Percentiles rank a stretch among this genome's conserved stretches.
These are phyloP conservation scores for Termitomyces sp. DNA, from an alignment of 768 basidiomycete species.

Conservation along the genomic window DNA sequence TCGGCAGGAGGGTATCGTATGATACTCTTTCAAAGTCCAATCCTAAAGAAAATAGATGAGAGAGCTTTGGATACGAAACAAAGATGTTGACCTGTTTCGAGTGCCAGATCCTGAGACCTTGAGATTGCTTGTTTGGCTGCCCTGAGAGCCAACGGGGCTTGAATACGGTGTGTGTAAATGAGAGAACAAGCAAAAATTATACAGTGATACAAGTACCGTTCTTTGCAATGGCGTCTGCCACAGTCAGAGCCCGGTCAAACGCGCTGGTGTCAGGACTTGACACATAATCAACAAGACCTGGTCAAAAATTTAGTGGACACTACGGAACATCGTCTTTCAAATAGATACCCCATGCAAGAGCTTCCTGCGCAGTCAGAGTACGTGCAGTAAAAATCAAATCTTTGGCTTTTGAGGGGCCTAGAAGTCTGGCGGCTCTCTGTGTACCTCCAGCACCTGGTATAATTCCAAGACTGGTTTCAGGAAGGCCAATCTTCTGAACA, in stretches of 20 bases:
- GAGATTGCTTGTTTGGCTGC: slow-evolving; percentile 86
- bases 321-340: background rate
- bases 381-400: slow-evolving; percentile 83
- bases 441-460: slow-evolving; percentile 92
- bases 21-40: slow-evolving; percentile 87
- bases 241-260: slow-evolving; percentile 60
- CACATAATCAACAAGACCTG: slow-evolving; percentile 82
- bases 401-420: slow-evolving; percentile 79
- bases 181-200: background rate
- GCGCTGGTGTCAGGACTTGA: slow-evolving; percentile 54
- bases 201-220: slow-evolving; percentile 44
- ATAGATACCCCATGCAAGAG: slow-evolving; percentile 60
- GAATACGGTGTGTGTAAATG: background rate
- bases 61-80: background rate
- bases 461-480: slow-evolving; percentile 73
- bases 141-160: slow-evolving; percentile 82
- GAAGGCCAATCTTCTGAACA: slow-evolving; percentile 84
- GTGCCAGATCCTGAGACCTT: slow-evolving; percentile 67
- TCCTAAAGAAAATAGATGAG: slow-evolving; percentile 32
- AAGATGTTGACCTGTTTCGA: slow-evolving; percentile 60
- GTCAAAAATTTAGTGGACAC: slow-evolving; percentile 6
- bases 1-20: slow-evolving; percentile 74
- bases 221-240: slow-evolving; percentile 62
- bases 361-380: slow-evolving; percentile 58
- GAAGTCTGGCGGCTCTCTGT: slow-evolving; percentile 70